These are phyloP conservation scores for Bimuria novae-zelandiae DNA, from an alignment of 2,329 filamentous ascomycete genomes.

Conservation along the genomic window DNA sequence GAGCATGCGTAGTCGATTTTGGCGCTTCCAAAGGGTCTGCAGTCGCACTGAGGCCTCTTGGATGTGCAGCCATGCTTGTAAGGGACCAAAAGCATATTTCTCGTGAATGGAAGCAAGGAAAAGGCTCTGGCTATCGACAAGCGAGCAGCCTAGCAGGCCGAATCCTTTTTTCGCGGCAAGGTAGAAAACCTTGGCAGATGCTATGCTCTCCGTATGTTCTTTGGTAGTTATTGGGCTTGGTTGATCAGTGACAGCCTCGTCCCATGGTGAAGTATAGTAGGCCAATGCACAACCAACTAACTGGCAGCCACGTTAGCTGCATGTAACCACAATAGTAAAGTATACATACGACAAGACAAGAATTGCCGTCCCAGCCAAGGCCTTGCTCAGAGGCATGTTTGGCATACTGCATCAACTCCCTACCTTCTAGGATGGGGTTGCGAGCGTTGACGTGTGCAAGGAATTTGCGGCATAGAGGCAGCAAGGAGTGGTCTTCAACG, in stretches of 20 bases:
- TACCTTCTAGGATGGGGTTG: constrained; percentile 9
- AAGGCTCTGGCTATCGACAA: constrained; percentile 10
- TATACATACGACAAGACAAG: constrained; percentile 11
- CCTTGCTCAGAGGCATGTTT: constrained; percentile 10
- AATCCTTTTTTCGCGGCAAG: constrained; percentile 9
- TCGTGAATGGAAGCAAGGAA: constrained; percentile 12
- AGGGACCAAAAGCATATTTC: constrained; percentile 6
- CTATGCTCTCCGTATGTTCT: background rate
- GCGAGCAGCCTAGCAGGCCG: background rate
- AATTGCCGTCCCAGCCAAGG: constrained; percentile 7
- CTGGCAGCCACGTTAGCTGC: background rate
- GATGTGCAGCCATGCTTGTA: constrained; percentile 9
- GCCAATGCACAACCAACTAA: constrained; percentile 12
- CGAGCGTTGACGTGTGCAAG: constrained; percentile 4
- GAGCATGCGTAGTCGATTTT: background rate
- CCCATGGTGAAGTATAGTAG: constrained; percentile 7
- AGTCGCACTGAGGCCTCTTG: constrained; percentile 7
- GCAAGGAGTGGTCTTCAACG: background rate
- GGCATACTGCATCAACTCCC: constrained; percentile 7
- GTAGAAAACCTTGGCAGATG: constrained; percentile 7
- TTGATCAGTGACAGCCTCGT: background rate
- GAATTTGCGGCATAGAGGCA: constrained; percentile 10
- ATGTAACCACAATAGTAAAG: background rate
- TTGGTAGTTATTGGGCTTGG: background rate
- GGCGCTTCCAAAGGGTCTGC: constrained; percentile 10